A percentile compares a stretch with the other conserved stretches of the same genome.
These are phyloP conservation scores for Russula sp. DNA, from an alignment of 768 basidiomycete species.

Conservation along the genomic window DNA sequence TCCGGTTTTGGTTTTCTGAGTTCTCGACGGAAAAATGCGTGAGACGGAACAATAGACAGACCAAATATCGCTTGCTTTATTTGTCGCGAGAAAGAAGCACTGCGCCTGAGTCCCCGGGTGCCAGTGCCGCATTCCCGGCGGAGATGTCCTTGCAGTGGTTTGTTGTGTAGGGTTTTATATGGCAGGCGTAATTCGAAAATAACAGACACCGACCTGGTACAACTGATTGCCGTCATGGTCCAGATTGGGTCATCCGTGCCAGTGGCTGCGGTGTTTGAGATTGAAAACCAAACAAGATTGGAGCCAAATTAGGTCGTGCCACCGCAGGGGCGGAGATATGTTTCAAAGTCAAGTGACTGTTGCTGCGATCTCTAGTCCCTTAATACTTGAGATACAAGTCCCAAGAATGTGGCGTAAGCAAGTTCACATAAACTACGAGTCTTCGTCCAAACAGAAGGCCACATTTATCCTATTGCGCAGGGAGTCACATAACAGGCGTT, in stretches of 20 bases:
- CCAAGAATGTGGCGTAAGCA: conserved; percentile 8
- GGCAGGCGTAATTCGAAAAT: conserved; percentile 11
- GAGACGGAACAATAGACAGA: conserved; percentile 1
- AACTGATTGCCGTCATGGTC: conserved; percentile 10
- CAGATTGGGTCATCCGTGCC: conserved; percentile 8
- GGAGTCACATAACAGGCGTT: conserved; percentile 6
- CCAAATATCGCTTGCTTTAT: not conserved
- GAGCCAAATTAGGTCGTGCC: conserved; percentile 12
- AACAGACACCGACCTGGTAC: not conserved
- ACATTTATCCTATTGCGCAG: conserved; percentile 20
- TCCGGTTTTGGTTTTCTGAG: not conserved
- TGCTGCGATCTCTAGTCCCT: conserved; percentile 11
- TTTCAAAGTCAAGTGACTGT: conserved; percentile 15
- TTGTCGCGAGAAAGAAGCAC: not conserved
- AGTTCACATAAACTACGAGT: conserved; percentile 10
- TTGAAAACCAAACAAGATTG: conserved; percentile 3
- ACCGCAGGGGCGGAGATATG: not conserved
- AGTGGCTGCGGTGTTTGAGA: not conserved
- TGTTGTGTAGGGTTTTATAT: not conserved
- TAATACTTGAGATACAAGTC: conserved; percentile 13
- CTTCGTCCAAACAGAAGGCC: not conserved
- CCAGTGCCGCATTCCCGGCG: not conserved
- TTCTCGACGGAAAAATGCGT: not conserved
- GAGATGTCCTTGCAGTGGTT: not conserved
- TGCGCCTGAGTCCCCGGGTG: not conserved